A percentile compares a stretch with the other conserved stretches of the same genome.
These are phyloP conservation scores for Oehlia diaphana DNA, from an alignment of 192 early-diverging fungal genomes.

Conservation along the genomic window DNA sequence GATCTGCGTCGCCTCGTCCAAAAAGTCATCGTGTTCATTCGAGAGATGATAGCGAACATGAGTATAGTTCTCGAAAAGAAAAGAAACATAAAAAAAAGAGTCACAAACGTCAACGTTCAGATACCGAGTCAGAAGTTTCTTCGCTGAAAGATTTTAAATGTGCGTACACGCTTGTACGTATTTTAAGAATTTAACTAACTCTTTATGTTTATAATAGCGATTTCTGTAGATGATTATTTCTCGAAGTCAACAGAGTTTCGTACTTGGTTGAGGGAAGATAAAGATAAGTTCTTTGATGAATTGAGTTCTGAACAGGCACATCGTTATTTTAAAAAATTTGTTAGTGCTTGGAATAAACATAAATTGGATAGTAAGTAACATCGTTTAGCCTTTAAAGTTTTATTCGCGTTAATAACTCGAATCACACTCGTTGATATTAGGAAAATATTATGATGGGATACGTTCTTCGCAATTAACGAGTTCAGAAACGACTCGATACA, in stretches of 20 bases:
- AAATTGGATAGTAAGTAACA: slow-evolving; percentile 53
- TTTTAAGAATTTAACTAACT: neutral
- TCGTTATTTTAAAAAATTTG: slow-evolving; percentile 81
- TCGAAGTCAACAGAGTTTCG: slow-evolving; percentile 75
- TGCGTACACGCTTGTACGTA: neutral
- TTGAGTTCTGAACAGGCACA: slow-evolving; percentile 66
- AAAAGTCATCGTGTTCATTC: neutral
- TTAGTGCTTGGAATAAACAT: slow-evolving; percentile 81
- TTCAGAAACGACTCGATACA: slow-evolving; percentile 66
- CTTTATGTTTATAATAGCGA: slow-evolving; percentile 35
- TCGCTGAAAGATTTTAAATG: neutral
- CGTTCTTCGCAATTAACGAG: slow-evolving; percentile 61
- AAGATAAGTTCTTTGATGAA: slow-evolving; percentile 76
- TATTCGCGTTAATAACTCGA: neutral
- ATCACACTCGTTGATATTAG: slow-evolving; percentile 31
- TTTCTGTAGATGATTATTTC: slow-evolving; percentile 78
- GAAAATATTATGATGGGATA: slow-evolving; percentile 72
- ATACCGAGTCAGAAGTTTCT: neutral
- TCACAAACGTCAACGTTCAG: neutral
- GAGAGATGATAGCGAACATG: neutral
- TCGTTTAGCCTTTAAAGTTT: neutral
- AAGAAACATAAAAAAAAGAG: neutral
- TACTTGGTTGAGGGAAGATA: slow-evolving; percentile 75
- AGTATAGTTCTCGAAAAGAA: neutral
- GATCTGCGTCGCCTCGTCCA: neutral